Conservation (phyloP, 2,329 filamentous ascomycete genomes). For the Basipetospora chlamydospora region DNA sequence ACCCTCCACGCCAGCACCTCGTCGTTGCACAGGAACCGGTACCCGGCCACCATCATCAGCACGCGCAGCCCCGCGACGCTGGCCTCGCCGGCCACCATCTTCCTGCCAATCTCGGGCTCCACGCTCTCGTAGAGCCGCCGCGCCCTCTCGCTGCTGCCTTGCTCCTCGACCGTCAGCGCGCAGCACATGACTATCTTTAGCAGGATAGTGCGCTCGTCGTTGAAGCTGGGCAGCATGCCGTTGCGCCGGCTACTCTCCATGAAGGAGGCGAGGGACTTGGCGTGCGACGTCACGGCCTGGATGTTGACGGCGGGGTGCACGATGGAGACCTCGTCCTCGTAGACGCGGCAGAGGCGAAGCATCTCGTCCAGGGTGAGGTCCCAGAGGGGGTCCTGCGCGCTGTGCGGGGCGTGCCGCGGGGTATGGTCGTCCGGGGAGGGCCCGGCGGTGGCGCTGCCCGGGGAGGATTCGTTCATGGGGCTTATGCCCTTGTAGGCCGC, state of each 20-base stretch:
- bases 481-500: slow-evolving; percentile 43
- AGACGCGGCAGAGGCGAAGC: slow-evolving; percentile 59
- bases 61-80: slow-evolving; percentile 34
- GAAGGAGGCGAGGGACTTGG: slow-evolving; percentile 54
- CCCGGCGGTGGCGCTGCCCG: no score
- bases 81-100: slow-evolving; percentile 39
- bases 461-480: not conserved
- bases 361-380: slow-evolving; percentile 66
- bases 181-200: slow-evolving; percentile 76
- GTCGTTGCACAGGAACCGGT: slow-evolving; percentile 74
- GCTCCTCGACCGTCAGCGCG: slow-evolving; percentile 61
- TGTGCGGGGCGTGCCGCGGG: not conserved
- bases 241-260: slow-evolving; percentile 40
- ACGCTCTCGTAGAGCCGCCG: slow-evolving; percentile 62
- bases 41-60: slow-evolving; percentile 41
- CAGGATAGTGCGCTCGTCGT: slow-evolving; percentile 44
- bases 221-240: slow-evolving; percentile 20
- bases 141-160: slow-evolving; percentile 64
- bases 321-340: slow-evolving; percentile 79
- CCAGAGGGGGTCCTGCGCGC: slow-evolving; percentile 58
- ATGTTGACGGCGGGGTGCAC: slow-evolving; percentile 85
- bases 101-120: slow-evolving; percentile 53
- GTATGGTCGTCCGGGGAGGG: not conserved
- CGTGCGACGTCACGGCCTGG: slow-evolving; percentile 54
- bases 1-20: slow-evolving; percentile 77